Base-by-base conservation (phyloP, 2,329 filamentous ascomycete species). In the Xylariaceae sp. region DNA sequence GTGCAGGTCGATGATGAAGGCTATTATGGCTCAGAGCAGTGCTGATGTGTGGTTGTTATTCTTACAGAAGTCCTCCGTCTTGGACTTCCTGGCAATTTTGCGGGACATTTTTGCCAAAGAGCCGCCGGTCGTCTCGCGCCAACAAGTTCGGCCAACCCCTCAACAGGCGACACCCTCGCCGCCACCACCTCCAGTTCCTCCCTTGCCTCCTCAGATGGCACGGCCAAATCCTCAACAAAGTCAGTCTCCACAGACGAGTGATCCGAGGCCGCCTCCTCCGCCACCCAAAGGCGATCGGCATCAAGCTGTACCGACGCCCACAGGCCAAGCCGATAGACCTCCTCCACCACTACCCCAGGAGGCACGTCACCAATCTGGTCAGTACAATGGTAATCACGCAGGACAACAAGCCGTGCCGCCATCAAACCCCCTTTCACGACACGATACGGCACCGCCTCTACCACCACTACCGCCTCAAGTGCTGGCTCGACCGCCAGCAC, bases 21-120 rank as follows among this genome's bases (percentile, higher is more conserved):
- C 37, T 30, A 2, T 4, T 4, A 30, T 17, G 37, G 37, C 13
- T 6, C 4, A 30, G 23, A 30, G 23, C 42, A 2, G 51, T 55
- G 39, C 58, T 62, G 44, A 62, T 44, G 8, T 42, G 37, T 13
- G 17, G 6, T 51, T 39, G 3, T 42, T 7, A 2, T 51, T 3
- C 47, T 0, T 10, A 2, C 54, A 87, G 91, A 93, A 91, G 78
- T 95, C 90, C 0, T 92, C 86, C 37, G 78, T 97, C 2, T 77
- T 88, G 48, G 92, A 96, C 70, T 90, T 97, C 59, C 76, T 97
- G 2, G 85, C 84, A 13, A 88, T 96, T 34, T 76, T 99, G 2
- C 84, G 88, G 65, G 90, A 94, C 56, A 81, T 97, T 18, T 99
- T 99, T 71, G 88, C 92, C 44, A 96, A 95, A 75, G 94, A 99